Evolutionary conservation across 176 grass and related monocot genomes (phyloP).

Genomic region (Triticum timopheevii): DNA sequence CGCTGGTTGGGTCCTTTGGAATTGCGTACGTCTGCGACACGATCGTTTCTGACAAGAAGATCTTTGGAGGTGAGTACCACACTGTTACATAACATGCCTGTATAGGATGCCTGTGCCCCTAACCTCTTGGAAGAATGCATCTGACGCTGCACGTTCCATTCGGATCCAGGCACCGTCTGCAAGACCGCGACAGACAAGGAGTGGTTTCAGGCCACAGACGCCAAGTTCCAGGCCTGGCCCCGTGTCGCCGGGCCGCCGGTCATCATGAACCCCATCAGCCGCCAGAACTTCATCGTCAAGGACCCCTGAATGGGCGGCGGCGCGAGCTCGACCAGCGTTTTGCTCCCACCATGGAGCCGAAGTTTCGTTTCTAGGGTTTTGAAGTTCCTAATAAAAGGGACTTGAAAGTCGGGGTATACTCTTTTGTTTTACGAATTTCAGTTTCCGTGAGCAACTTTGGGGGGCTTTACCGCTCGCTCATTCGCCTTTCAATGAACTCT

Average conservation of each 20-base stretch:
- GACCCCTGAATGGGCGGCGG: not conserved
- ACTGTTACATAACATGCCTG: not conserved
- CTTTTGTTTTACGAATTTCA: not conserved
- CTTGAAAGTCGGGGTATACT: not conserved
- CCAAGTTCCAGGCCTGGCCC: slow-evolving; percentile 90
- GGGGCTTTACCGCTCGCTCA: not conserved
- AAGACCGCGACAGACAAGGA: slow-evolving; percentile 70
- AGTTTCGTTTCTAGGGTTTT: slow-evolving; percentile 23
- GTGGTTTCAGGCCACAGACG: slow-evolving; percentile 74
- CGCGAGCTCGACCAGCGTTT: not conserved
- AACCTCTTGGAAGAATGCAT: not conserved
- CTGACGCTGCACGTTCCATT: not conserved
- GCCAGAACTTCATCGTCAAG: slow-evolving; percentile 93
- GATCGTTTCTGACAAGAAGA: slow-evolving; percentile 51
- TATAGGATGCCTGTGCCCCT: not conserved
- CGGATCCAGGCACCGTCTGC: slow-evolving; percentile 39
- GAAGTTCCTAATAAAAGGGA: slow-evolving; percentile 29
- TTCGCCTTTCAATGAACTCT: not conserved
- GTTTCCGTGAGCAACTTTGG: not conserved
- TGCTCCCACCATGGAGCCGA: slow-evolving; percentile 9
- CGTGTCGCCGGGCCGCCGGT: slow-evolving; percentile 83
- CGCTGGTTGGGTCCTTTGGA: slow-evolving; percentile 23
- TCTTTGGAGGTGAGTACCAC: slow-evolving; percentile 52
- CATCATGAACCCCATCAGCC: slow-evolving; percentile 92
- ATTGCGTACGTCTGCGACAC: slow-evolving; percentile 51